Base-by-base conservation (phyloP, 768 basidiomycete species). In the Crucibulum laeve region DNA sequence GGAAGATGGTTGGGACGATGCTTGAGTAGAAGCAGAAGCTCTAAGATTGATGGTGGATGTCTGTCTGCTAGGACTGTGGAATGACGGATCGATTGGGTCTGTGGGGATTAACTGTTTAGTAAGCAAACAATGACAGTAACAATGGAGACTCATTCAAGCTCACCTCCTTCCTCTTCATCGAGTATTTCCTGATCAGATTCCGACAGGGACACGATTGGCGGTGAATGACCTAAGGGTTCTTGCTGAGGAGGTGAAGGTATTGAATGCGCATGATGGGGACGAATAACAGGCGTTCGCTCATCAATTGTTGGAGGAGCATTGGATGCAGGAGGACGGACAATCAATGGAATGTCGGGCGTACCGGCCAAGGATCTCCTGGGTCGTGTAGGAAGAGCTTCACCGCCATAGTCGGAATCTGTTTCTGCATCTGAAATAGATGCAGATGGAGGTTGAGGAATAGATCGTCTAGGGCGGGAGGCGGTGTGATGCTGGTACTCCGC, bases 31-130 rank as follows among this genome's bases (percentile, higher is more conserved):
- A 14, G 53, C 42, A 40, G 43, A 38, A 4, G 46, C 38, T 19
- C 33, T 36, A 15, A 64, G 39, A 46, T 57, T 56, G 21, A 60
- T 43, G 25, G 52, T 53, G 15, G 73, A 75, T 2, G 61, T 43
- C 32, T 63, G 65, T 40, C 67, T 68, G 56, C 68, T 71, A 3
- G 78, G 77, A 39, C 68, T 75, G 48, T 80, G 71, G 65, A 83
- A 82, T 5, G 59, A 52, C 15, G 84, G 84, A 54, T 85, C 83
- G 25, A 85, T 82, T 2, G 84, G 84, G 58, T 87, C 84, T 86
- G 51, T 14, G 24, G 1, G 15, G 42, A 10, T 11, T 32, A 47
- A 38, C 5, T 13, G 40, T 25, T 42, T 17, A 37, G 22, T 37
- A 37, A 10, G 13, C 19, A 14, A 43, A 43, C 53, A 28, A 24